phyloP scores from a whole-genome alignment of 2,329 filamentous ascomycete genomes.

The Fusarium foetens region DNA sequence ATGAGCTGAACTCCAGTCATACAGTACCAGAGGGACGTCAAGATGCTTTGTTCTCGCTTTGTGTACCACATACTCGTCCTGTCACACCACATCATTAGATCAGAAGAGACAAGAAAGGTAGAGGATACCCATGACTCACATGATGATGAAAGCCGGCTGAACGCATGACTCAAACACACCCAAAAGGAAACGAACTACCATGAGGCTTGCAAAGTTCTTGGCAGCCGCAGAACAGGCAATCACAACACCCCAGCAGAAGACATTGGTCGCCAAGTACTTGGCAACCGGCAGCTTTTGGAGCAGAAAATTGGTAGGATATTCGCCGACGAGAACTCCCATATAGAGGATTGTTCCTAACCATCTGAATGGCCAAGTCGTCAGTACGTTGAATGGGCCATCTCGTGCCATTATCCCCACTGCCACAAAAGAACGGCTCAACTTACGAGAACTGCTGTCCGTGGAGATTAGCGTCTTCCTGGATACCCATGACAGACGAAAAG shows the following conservation, averaged over 20 bases:
- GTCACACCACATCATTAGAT: background rate
- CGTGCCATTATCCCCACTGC: too few species aligned
- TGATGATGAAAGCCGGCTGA: constrained; percentile 57
- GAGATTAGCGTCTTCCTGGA: background rate
- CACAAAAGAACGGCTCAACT: background rate
- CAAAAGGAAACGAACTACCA: constrained; percentile 55
- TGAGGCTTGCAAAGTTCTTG: constrained; percentile 53
- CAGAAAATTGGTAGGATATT: constrained; percentile 58
- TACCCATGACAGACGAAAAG: background rate
- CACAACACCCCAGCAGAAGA: constrained; percentile 56
- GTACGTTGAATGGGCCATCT: background rate
- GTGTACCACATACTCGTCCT: constrained; percentile 24
- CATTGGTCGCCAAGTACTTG: constrained; percentile 55
- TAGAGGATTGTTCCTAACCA: constrained; percentile 63
- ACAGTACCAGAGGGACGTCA: background rate
- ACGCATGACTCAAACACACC: constrained; percentile 59
- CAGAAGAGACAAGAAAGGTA: rapidly evolving
- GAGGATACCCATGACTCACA: constrained; percentile 30
- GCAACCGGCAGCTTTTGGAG: constrained; percentile 58
- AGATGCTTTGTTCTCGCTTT: background rate
- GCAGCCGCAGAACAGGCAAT: constrained; percentile 50
- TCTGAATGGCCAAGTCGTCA: background rate
- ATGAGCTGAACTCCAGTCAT: background rate
- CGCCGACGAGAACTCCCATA: constrained; percentile 56
- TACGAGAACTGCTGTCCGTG: background rate